Percentiles rank a stretch among this genome's conserved stretches.
Conservation (phyloP, 352 stramenopile species). For the Globisporangium parvum region DNA sequence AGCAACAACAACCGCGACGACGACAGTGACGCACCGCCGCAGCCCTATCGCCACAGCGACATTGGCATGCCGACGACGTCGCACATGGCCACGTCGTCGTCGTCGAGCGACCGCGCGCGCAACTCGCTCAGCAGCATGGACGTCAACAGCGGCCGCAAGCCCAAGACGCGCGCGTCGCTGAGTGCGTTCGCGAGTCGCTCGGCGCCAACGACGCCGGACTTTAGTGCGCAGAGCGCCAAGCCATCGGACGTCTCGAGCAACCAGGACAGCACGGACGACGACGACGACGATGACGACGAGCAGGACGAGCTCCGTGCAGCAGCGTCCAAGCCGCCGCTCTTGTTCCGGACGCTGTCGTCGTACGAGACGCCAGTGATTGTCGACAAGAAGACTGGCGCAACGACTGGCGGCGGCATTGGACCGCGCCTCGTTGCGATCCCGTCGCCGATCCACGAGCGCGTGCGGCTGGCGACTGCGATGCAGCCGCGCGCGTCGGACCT, state of each 20-base stretch:
- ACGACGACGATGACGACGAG: constrained; percentile 23
- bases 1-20: constrained; percentile 21
- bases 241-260: constrained; percentile 23
- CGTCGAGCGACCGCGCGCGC: constrained; percentile 1
- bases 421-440: constrained; percentile 24
- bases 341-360: constrained; percentile 74
- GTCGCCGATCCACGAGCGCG: constrained; percentile 65
- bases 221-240: constrained; percentile 10
- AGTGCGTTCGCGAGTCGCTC: constrained; percentile 29
- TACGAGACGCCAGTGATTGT: constrained; percentile 73
- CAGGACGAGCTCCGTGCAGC: constrained; percentile 17
- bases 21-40: constrained; percentile 7
- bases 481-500: constrained; percentile 44
- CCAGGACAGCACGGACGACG: constrained; percentile 29
- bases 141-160: constrained; percentile 12
- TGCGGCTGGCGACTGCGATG: constrained; percentile 38
- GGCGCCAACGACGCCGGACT: constrained; percentile 44
- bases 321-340: constrained; percentile 31
- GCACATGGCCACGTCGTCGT: neutral
- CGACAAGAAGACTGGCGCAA: constrained; percentile 31
- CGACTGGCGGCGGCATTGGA: constrained; percentile 4
- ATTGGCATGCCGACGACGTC: constrained; percentile 9
- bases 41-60: constrained; percentile 16
- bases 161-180: constrained; percentile 3
- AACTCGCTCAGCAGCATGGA: constrained; percentile 28